A percentile compares a stretch with the other conserved stretches of the same genome.
Conservation (phyloP, 2,329 filamentous ascomycete species). For the Aspergillus arachidicola region DNA sequence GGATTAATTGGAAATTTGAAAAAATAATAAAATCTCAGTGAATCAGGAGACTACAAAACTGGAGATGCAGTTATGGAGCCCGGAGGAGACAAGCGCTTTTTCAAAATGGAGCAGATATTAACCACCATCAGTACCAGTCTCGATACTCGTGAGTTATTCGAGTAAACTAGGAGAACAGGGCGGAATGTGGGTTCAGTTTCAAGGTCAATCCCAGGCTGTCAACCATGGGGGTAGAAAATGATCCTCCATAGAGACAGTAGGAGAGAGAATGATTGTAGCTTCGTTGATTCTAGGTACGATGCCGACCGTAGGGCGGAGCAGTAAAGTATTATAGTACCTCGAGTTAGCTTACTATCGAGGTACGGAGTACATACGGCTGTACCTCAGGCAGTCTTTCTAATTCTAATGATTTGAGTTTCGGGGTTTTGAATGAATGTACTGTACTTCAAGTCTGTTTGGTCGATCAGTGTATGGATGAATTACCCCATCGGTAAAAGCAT, state of each 20-base stretch:
- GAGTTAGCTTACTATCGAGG: not conserved
- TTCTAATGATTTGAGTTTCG: not conserved
- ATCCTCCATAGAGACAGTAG: slow-evolving; percentile 1
- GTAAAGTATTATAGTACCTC: not conserved
- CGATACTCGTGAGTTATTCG: not conserved
- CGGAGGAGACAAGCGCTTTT: not conserved
- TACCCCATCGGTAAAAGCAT: not conserved
- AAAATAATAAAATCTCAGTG: slow-evolving; percentile 5
- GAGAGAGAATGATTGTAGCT: not conserved
- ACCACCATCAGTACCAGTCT: not conserved
- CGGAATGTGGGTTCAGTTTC: slow-evolving; percentile 14
- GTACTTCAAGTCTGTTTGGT: not conserved
- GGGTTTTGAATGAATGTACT: not conserved
- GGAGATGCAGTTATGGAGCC: not conserved
- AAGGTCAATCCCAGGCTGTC: slow-evolving; percentile 5
- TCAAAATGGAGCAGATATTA: not conserved
- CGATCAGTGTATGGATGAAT: not conserved
- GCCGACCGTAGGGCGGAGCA: not conserved
- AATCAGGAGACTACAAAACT: slow-evolving; percentile 7
- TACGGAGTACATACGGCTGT: not conserved
- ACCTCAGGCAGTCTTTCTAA: not conserved
- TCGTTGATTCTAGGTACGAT: not conserved
- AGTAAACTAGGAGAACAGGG: not conserved
- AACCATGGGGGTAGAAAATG: not conserved
- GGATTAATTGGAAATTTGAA: not conserved